Percentiles rank a stretch among this genome's conserved stretches.
Conservation (phyloP, 176 grass and related monocot genomes). For the Puccinellia tenuiflora region DNA sequence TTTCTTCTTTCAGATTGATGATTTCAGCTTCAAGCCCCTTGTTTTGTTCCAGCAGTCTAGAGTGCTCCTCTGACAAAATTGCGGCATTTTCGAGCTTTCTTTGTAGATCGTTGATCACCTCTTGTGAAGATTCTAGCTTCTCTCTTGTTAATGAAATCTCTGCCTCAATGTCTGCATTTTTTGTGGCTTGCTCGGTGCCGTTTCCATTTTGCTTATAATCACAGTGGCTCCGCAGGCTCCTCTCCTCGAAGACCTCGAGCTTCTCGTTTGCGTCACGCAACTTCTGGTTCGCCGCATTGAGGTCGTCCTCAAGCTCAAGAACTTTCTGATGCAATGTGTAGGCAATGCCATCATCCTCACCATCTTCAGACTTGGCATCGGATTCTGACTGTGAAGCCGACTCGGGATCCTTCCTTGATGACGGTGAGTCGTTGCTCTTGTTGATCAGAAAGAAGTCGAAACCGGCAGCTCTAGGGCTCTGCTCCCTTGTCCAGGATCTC, state of each 20-base stretch:
- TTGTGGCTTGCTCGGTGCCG: neutral
- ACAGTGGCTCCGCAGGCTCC: constrained; percentile 26
- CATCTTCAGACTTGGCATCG: constrained; percentile 47
- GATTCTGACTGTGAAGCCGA: constrained; percentile 50
- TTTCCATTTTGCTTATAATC: constrained; percentile 25
- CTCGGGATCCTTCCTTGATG: constrained; percentile 34
- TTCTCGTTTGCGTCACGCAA: constrained; percentile 28
- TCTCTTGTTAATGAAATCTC: neutral
- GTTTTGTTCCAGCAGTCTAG: constrained; percentile 22
- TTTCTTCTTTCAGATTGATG: constrained; percentile 21
- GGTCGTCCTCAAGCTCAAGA: constrained; percentile 56
- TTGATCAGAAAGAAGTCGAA: constrained; percentile 48
- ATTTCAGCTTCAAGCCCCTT: constrained; percentile 26
- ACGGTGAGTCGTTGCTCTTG: constrained; percentile 30
- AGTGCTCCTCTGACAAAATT: constrained; percentile 23
- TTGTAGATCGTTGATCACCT: constrained; percentile 22
- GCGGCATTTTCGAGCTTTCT: constrained; percentile 27
- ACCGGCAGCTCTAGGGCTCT: constrained; percentile 50
- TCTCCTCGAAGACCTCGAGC: constrained; percentile 35
- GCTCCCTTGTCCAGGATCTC: constrained; percentile 51
- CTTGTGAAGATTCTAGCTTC: constrained; percentile 33
- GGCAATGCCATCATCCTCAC: constrained; percentile 53
- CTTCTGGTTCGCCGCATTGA: constrained; percentile 16
- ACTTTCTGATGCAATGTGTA: constrained; percentile 51
- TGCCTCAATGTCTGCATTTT: constrained; percentile 7